Evolutionary conservation across 2,329 filamentous ascomycete species (phyloP), one percentile per base, ranked within the genome.

Genomic region (Fusarium lateritium): DNA sequence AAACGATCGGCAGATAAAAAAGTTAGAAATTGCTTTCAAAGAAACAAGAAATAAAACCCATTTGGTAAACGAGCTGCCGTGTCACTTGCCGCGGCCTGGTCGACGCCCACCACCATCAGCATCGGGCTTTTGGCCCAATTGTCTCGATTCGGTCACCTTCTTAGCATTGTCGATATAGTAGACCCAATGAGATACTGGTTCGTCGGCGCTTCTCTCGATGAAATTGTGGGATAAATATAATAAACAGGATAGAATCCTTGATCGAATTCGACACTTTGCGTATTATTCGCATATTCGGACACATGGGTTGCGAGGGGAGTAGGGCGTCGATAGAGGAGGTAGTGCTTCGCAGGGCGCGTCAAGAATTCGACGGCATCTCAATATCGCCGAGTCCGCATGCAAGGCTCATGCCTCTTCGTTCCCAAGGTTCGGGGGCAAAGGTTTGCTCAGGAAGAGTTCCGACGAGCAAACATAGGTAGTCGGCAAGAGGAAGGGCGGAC

Each of bases 121-220:
- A 22, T 55, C 52, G 42, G 22, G 34, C 15, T 5, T 38, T 28
- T 49, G n/a, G 24, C 52, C 31, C 7, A 15, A 49, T 49, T 28
- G 22, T 49, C 42, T 38, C 42, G 17, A 28, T 55, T 38, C n/a
- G 42, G 42, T 26, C 21, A 22, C 21, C 33, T 55, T n/a, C 6
- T 26, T 8, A 38, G 5, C 21, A 11, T 6, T 7, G 15, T 31
- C 24, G 13, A 46, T 36, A 13, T 36, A 5, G 5, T 19, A 50
- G 43, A n/a, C 14, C 52, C 43, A 55, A 55, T 50, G 22, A 43
- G 34, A 40, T 36, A 38, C 2, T 38, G 43, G 22, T 19, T 43
- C 33, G 14, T 13, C 15, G 11, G 33, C 28, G 14, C 7, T 49
- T 21, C 21, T 6, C 8, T 38, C 31, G 43, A 21, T 6, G 50